Evolutionary conservation across 2,329 filamentous ascomycete species (phyloP), one percentile per base, ranked within the genome.

Genomic region (Endocalyx cinctus): DNA sequence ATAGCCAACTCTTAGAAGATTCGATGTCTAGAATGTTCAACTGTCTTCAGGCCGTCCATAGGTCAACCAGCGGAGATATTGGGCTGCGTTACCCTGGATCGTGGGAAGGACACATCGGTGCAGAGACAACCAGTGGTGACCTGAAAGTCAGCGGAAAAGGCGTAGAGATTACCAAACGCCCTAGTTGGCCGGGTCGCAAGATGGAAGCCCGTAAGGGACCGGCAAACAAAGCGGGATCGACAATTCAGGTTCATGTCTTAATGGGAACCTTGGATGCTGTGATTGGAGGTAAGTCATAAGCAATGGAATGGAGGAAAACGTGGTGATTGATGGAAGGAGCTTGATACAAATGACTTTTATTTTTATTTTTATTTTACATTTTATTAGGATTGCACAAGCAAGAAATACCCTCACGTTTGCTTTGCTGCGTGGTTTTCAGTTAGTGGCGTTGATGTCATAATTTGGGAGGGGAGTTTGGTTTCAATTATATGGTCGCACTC

Each of bases 21-120:
- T 26, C 31, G 22, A 26, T 17, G 25, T 2, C n/a, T 42, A 50
- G 11, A 41, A 47, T 17, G 37, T 69, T 48, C 45, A 54, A 54
- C 29, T 49, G 53, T 18, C 52, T 77, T 5, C 44, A 52, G 22
- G 61, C 64, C 3, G 41, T 45, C 6, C 71, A 77, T 52, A 53
- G 39, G 15, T 63, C 65, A 25, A 61, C 69, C 8, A 70, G 66
- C 34, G 71, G 69, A 6, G 30, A 47, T 19, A 44, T 74, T 29
- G 47, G 45, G 11, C 52, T 76, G 15, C 39, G 31, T 12, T 75
- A 73, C 42, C 72, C 74, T 1, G 47, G 46, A 15, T 55, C 62
- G 3, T 77, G 73, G 74, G 64, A 67, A 41, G 74, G 74, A 11
- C 42, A 43, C 14, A 51, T 75, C 20, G 40, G 40, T 8, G 60